Base-by-base conservation (phyloP, 2,329 filamentous ascomycete species). In the Paradendryphiella salina region DNA sequence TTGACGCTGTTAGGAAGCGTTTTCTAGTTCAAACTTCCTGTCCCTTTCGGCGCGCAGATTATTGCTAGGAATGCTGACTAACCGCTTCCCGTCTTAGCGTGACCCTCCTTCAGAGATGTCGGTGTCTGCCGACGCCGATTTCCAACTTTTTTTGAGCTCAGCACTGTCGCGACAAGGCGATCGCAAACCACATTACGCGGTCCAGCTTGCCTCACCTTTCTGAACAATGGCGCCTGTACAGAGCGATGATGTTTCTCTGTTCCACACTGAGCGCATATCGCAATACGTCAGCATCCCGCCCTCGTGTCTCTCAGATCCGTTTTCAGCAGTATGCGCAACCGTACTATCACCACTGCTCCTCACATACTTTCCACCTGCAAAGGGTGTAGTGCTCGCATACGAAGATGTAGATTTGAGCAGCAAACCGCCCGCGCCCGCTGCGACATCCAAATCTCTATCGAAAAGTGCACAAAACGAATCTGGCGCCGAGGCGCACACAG, bases 281-380 rank as follows among this genome's bases (percentile, higher is more conserved):
- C 82, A 96, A 63, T 92, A 89, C 75, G 81, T 92, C 57, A 83
- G 88, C 1, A 79, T 94, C 56, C 88, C 85, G 56, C 88, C 89
- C 9, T 77, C 83, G 32, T 86, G 86, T 36, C 87, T 89, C 74
- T 79, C 82, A 54, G 81, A 84, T 50, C 87, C 89, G 0, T 76
- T 90, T 58, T 85, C 88, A 61, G 87, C 84, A 51, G 81, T 87
- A 54, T 85, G 86, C 67, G 83, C 85, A 54, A 88, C 92, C 65
- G 85, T 92, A 67, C 82, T 94, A 49, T 85, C 85, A 32, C 88
- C 88, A 8, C 80, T 92, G 5, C 78, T 90, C 34, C 86, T 92
- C 66, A 87, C 84, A 61, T 94, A 92, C 75, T 88, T 89, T 52
- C 82, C 87, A 2, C 81, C 84, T 4, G 80, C 92, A 50, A 80